Evolutionary conservation across 1,139 yeast species (phyloP), one percentile per base, ranked within the genome.

Genomic region (Blastobotrys illinoisensis): DNA sequence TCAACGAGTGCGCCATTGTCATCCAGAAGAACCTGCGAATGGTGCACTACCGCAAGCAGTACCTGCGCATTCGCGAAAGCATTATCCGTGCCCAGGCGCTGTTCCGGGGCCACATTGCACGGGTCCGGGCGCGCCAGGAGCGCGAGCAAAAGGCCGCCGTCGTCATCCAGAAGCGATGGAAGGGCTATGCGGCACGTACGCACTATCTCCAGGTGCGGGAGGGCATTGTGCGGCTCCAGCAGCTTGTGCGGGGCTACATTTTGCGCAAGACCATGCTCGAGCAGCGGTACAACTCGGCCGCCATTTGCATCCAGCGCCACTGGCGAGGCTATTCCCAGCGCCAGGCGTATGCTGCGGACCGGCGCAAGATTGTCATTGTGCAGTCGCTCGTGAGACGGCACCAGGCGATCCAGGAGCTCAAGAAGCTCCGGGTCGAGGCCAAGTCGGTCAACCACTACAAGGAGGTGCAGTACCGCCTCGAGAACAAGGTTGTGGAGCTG

Each of bases 401-500:
- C 60, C 74, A 79, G 60, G 99, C 99, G 40, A 76, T 76, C 62
- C 75, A 76, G 54, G 85, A 85, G 68, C 80, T 88, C 64, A 74
- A 76, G 58, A 73, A 77, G 58, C 76, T 89, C 68, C 86, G 82
- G 68, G 80, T 78, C 26, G 98, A 93, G 62, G 97, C 97, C 45
- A 89, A 89, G 69, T 88, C 96, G 20, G 96, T 89, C 49, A 86
- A 85, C 68, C 95, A 86, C 67, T 80, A 88, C 76, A 83, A 88
- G 71, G 97, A 93, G 69, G 96, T 89, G 45, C 89, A 95, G 65
- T 93, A 89, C 73, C 84, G 87, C 69, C 80, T 93, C 66, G 99
- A 95, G 71, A 93, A 91, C 72, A 93, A 93, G 77, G 98, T 95
- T 21, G 90, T 93, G 61, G 96, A 91, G 71, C 81, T 95, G 61